A percentile compares a stretch with the other conserved stretches of the same genome.
phyloP scores from a whole-genome alignment of 192 early-diverging fungal species.

The Coemansia sp. region DNA sequence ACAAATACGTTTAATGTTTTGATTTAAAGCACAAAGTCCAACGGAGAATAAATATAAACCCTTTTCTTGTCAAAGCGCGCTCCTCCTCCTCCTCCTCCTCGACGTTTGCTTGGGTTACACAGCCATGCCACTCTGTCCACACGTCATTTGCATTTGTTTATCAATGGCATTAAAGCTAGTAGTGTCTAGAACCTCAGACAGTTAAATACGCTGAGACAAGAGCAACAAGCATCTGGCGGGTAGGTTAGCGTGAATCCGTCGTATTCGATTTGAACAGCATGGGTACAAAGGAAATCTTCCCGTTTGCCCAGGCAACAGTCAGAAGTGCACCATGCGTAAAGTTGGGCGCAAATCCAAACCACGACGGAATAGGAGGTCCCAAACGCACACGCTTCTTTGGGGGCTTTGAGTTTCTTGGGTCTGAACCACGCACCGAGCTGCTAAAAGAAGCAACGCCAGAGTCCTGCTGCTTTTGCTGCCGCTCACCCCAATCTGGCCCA shows the following conservation, averaged over 20 bases:
- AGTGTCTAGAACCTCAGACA: no score
- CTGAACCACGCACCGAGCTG: neutral
- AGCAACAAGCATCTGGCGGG: no score
- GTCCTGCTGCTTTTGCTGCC: neutral
- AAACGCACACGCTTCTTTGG: slow-evolving; percentile 45
- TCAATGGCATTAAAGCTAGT: no score
- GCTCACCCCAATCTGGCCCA: slow-evolving; percentile 50
- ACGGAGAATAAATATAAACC: no score
- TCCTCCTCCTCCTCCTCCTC: no score
- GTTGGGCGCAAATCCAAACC: slow-evolving; percentile 47
- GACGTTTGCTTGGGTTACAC: no score
- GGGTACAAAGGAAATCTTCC: slow-evolving; percentile 51
- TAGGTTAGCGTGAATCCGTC: neutral
- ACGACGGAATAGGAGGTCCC: slow-evolving; percentile 42
- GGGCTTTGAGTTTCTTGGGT: neutral
- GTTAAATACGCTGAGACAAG: no score
- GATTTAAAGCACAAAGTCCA: neutral
- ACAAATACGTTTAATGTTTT: neutral
- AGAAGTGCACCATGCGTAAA: slow-evolving; percentile 50
- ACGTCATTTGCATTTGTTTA: no score
- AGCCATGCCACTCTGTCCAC: no score
- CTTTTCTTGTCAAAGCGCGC: no score
- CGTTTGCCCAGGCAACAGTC: slow-evolving; percentile 56
- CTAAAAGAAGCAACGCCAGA: neutral
- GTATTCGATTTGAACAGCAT: slow-evolving; percentile 32